These are phyloP conservation scores for Solanum chmielewskii DNA, from an alignment of 257 asterid genomes.

Conservation along the genomic window DNA sequence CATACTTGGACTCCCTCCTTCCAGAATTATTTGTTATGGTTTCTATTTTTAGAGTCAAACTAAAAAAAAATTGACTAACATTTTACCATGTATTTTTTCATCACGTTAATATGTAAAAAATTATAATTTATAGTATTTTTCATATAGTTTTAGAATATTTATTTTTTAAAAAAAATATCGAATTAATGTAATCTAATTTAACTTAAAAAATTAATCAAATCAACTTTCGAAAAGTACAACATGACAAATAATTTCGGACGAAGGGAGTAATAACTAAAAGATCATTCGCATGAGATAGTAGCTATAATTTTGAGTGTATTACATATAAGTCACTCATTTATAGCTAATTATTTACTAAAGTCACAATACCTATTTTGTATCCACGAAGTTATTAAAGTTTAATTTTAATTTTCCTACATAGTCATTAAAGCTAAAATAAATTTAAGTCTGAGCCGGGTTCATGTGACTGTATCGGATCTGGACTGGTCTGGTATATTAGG, in stretches of 20 bases:
- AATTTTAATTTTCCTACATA: not conserved
- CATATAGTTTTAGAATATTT: too few species aligned
- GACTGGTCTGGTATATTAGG: not conserved
- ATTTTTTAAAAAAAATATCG: too few species aligned
- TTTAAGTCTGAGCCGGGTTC: not conserved
- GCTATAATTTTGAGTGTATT: not conserved
- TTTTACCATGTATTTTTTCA: too few species aligned
- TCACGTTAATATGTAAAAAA: too few species aligned
- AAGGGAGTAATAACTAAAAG: not conserved
- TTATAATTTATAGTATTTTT: too few species aligned
- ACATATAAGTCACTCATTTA: not conserved
- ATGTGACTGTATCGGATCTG: not conserved
- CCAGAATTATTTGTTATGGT: too few species aligned
- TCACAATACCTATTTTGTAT: not conserved
- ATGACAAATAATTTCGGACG: fast-evolving
- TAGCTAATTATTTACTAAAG: not conserved
- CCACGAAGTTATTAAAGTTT: not conserved
- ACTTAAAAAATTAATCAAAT: too few species aligned
- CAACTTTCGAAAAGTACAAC: too few species aligned
- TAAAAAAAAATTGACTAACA: too few species aligned
- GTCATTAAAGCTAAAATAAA: not conserved
- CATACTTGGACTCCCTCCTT: fast-evolving
- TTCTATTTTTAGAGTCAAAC: too few species aligned
- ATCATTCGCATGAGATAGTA: not conserved
- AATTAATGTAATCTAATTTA: too few species aligned